phyloP scores from a whole-genome alignment of 306 rosid species.

The Ormosia semicastrata region DNA sequence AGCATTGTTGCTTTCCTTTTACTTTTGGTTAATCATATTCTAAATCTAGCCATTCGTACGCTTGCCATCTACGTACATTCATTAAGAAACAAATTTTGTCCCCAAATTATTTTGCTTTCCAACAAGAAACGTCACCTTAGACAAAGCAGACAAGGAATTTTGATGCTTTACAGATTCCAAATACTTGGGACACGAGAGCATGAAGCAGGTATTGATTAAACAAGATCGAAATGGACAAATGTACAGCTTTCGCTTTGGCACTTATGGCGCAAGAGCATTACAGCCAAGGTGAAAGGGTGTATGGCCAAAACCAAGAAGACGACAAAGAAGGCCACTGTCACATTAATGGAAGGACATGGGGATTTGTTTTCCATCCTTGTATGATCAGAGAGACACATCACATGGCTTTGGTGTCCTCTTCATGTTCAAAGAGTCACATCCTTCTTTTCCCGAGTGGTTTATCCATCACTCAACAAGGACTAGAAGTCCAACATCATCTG shows the following conservation, averaged over 20 bases:
- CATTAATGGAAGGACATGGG: constrained; percentile 25
- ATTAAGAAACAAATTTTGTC: neutral
- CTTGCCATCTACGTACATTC: neutral
- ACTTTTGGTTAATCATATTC: neutral
- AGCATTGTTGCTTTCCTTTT: neutral
- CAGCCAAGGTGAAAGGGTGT: constrained; percentile 12
- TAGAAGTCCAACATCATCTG: constrained; percentile 17
- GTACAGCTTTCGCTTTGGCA: constrained; percentile 27
- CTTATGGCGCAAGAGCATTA: constrained; percentile 13
- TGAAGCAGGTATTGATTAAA: constrained; percentile 9
- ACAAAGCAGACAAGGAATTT: neutral
- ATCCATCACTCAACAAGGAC: constrained; percentile 17
- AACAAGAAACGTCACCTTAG: neutral
- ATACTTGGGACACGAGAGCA: constrained; percentile 13
- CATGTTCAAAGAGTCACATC: constrained; percentile 41
- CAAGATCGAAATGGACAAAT: constrained; percentile 31
- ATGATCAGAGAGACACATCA: constrained; percentile 35
- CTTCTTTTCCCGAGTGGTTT: constrained; percentile 10
- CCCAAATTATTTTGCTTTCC: neutral
- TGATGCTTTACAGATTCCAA: neutral
- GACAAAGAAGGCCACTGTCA: constrained; percentile 28
- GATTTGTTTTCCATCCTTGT: constrained; percentile 35
- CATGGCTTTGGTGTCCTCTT: constrained; percentile 44
- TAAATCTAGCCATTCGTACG: neutral
- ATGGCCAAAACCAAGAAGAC: constrained; percentile 23